Conservation (phyloP, 2,329 filamentous ascomycete genomes). For the Exophiala spinifera region DNA sequence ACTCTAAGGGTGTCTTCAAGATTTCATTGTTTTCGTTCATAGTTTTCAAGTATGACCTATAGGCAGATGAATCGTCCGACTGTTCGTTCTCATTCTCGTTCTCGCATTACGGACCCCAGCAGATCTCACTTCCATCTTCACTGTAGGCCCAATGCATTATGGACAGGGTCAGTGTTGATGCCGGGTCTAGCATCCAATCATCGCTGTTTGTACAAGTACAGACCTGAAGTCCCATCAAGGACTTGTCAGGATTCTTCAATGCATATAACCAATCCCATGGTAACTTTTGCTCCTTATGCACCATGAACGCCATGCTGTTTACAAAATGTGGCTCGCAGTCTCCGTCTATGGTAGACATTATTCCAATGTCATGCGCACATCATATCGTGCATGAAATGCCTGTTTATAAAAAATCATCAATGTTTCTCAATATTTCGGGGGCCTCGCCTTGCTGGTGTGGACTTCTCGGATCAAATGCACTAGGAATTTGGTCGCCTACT, state of each 20-base stretch:
- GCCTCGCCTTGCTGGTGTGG: conserved; percentile 28
- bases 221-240: background rate
- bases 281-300: conserved; percentile 11
- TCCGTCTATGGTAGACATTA: conserved; percentile 22
- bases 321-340: conserved; percentile 13
- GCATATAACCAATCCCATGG: background rate
- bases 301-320: conserved; percentile 24
- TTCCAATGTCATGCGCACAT: conserved; percentile 9
- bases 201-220: conserved; percentile 22
- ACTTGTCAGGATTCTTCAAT: background rate
- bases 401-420: conserved; percentile 29
- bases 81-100: background rate
- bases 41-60: background rate
- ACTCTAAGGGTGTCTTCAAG: too few relatives aligned
- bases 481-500: conserved; percentile 9
- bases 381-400: conserved; percentile 1
- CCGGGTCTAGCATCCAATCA: conserved; percentile 12
- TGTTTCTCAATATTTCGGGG: conserved; percentile 28
- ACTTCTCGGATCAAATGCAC: conserved; percentile 27
- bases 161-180: conserved; percentile 1
- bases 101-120: background rate
- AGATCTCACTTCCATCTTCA: background rate
- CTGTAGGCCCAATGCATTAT: background rate
- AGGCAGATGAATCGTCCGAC: background rate
- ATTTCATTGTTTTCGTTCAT: background rate